phyloP scores from a whole-genome alignment of 2,329 filamentous ascomycete species.

The Xylariaceae sp. region DNA sequence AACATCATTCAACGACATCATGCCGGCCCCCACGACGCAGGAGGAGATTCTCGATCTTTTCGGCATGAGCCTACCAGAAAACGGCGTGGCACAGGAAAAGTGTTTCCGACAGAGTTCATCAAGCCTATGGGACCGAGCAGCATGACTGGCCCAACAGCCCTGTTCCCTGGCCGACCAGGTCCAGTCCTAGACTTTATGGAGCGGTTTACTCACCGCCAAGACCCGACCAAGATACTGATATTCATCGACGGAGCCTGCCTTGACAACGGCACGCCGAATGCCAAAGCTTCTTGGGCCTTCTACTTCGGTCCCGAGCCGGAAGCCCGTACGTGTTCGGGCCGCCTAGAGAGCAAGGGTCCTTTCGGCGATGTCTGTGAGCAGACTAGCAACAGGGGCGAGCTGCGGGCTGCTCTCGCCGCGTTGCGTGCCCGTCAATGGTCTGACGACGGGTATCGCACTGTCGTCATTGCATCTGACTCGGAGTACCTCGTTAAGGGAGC shows the following conservation, averaged over 20 bases:
- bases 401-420: background rate
- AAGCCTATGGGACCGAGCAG: no score
- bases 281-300: slow-evolving; percentile 49
- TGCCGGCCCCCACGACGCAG: no score
- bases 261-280: slow-evolving; percentile 46
- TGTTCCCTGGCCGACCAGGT: no score
- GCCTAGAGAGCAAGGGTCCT: background rate
- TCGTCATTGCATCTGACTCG: background rate
- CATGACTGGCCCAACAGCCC: no score
- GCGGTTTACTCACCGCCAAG: no score
- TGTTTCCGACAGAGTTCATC: no score
- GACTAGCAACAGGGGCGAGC: background rate
- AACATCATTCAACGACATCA: no score
- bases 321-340: background rate
- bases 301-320: slow-evolving; percentile 35
- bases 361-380: background rate
- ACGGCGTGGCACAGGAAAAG: no score
- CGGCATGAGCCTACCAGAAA: no score
- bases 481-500: background rate
- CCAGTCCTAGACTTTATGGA: no score
- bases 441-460: background rate
- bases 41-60: no score
- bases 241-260: slow-evolving; percentile 54
- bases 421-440: background rate
- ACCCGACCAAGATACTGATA: slow-evolving; percentile 46